phyloP scores from a whole-genome alignment of 192 early-diverging fungal genomes.

The Coemansia sp. region DNA sequence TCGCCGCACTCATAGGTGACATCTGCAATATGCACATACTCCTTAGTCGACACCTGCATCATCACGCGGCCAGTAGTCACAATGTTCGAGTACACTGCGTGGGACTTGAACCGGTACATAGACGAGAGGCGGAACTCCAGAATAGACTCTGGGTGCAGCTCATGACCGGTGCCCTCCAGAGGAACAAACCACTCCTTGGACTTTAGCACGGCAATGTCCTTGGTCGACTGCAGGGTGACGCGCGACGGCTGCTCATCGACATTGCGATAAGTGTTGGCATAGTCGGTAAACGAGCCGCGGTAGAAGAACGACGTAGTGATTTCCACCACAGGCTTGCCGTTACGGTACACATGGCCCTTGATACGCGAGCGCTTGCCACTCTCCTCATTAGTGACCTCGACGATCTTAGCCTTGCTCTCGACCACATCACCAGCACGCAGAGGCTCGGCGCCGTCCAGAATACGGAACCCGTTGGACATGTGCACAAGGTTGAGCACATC shows the following conservation, averaged over 20 bases:
- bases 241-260: conserved; percentile 80
- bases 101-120: conserved; percentile 55
- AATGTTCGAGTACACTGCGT: conserved; percentile 68
- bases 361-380: conserved; percentile 92
- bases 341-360: conserved; percentile 75
- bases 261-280: conserved; percentile 84
- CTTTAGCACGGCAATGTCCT: conserved; percentile 89
- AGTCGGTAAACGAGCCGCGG: conserved; percentile 88
- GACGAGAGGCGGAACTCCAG: conserved; percentile 56
- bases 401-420: conserved; percentile 79
- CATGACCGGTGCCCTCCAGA: conserved; percentile 40
- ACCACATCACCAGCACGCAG: conserved; percentile 84
- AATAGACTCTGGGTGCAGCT: conserved; percentile 63
- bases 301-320: conserved; percentile 91
- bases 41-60: conserved; percentile 81
- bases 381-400: conserved; percentile 86
- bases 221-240: conserved; percentile 66
- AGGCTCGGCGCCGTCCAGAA: conserved; percentile 72
- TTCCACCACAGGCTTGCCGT: conserved; percentile 79
- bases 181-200: conserved; percentile 87
- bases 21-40: conserved; percentile 79
- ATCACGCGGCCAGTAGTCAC: conserved; percentile 74
- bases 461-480: conserved; percentile 91
- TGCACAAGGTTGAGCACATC: conserved; percentile 92
- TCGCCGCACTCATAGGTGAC: conserved; percentile 78